Evolutionary conservation across 1,284 basidiomycete genomes (phyloP).

Genomic region (Apiotrichum gracile): DNA sequence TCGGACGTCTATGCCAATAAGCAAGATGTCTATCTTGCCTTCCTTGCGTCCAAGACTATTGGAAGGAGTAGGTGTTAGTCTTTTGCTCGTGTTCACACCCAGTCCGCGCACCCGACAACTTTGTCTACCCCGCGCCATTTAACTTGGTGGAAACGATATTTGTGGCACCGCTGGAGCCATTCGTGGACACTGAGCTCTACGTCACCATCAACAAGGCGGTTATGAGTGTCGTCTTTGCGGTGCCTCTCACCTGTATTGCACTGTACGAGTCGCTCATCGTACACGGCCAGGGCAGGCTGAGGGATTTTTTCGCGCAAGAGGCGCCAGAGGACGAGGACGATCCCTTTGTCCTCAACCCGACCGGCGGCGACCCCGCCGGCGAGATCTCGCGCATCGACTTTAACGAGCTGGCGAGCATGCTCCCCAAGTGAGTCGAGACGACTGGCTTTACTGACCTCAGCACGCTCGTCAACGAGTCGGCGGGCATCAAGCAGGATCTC

Average conservation of each 20-base stretch:
- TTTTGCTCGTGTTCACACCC: slow-evolving; percentile 52
- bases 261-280: slow-evolving; percentile 63
- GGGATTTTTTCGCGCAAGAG: slow-evolving; percentile 58
- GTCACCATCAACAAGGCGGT: slow-evolving; percentile 64
- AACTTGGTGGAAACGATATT: slow-evolving; percentile 62
- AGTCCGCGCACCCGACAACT: slow-evolving; percentile 53
- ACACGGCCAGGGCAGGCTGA: slow-evolving; percentile 53
- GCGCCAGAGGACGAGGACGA: slow-evolving; percentile 58
- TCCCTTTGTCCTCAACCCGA: slow-evolving; percentile 45
- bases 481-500: slow-evolving; percentile 52
- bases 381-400: slow-evolving; percentile 70
- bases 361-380: slow-evolving; percentile 47
- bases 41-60: slow-evolving; percentile 82
- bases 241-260: slow-evolving; percentile 68
- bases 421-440: slow-evolving; percentile 48
- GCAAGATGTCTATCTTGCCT: slow-evolving; percentile 58
- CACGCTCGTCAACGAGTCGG: slow-evolving; percentile 56
- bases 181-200: slow-evolving; percentile 14
- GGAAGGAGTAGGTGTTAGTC: slow-evolving; percentile 49
- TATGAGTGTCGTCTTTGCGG: slow-evolving; percentile 71
- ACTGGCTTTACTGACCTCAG: slow-evolving; percentile 7
- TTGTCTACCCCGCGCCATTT: slow-evolving; percentile 51
- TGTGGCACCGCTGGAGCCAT: slow-evolving; percentile 18
- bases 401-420: slow-evolving; percentile 59
- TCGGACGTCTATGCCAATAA: slow-evolving; percentile 58